Conservation (phyloP, 306 rosid genomes). For the Trichosanthes cucumerina region DNA sequence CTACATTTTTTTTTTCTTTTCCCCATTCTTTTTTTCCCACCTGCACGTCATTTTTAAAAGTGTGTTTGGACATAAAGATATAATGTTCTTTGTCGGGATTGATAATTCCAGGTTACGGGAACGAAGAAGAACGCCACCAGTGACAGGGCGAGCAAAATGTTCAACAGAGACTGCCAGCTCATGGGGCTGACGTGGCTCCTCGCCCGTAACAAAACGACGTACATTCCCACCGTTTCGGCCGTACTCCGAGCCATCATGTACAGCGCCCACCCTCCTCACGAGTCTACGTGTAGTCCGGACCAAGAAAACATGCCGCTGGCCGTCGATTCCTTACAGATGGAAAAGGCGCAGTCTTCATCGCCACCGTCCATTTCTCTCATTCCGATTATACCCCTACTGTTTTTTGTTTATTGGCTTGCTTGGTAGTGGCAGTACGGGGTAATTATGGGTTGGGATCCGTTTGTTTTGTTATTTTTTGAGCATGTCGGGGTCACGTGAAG, state of each 20-base stretch:
- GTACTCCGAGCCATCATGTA: conserved; percentile 89
- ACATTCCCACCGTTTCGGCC: conserved; percentile 95
- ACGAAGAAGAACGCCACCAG: conserved; percentile 18
- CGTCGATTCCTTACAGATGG: conserved; percentile 85
- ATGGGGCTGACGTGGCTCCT: conserved; percentile 97
- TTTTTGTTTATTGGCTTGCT: conserved; percentile 17
- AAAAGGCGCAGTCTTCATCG: conserved; percentile 26
- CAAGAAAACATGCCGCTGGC: conserved; percentile 99
- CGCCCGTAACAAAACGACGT: conserved; percentile 77
- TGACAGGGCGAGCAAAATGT: conserved; percentile 75
- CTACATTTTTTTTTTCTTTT: neutral
- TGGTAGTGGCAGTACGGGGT: conserved; percentile 10
- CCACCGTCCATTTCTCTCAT: conserved; percentile 13
- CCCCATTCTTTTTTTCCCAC: too few species aligned
- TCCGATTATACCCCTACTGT: conserved; percentile 38
- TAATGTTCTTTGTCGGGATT: neutral
- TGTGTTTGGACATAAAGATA: neutral
- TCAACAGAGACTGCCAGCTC: conserved; percentile 80
- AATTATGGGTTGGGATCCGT: conserved; percentile 6
- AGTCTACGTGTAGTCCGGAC: conserved; percentile 85
- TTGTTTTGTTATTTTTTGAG: neutral
- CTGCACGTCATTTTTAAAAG: neutral
- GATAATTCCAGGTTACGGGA: conserved; percentile 36
- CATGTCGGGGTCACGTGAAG: conserved; percentile 11
- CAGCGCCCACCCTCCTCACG: conserved; percentile 71